A percentile compares a stretch with the other conserved stretches of the same genome.
Evolutionary conservation across 2,329 filamentous ascomycete species (phyloP).

Genomic region (Teratosphaeria destructans): DNA sequence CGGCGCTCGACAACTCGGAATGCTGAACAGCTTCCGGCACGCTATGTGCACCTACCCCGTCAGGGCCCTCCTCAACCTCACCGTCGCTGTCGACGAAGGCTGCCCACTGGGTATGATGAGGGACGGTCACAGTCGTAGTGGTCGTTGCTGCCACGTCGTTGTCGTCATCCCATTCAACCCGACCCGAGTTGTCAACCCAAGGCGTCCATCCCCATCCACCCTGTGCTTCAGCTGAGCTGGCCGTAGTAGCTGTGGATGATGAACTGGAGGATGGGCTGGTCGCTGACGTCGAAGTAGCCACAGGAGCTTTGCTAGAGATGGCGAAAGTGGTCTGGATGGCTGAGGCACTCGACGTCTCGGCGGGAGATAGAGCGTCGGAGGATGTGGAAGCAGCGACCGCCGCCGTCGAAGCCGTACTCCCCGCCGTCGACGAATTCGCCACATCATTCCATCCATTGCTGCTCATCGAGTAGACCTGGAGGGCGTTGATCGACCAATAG

Average conservation of each 20-base stretch:
- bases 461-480: conserved; percentile 28
- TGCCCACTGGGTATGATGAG: neutral
- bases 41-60: neutral
- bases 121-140: neutral
- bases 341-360: neutral
- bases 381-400: neutral
- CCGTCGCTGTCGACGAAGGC: neutral
- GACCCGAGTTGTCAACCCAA: neutral
- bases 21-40: neutral
- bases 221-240: neutral
- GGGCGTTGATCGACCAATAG: conserved; percentile 32
- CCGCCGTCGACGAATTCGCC: neutral
- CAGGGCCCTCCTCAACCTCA: neutral
- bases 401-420: neutral
- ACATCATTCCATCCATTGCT: neutral
- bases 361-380: neutral
- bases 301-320: conserved; percentile 7
- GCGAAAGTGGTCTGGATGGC: conserved; percentile 5
- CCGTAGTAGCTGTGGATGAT: neutral
- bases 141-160: neutral
- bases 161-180: neutral
- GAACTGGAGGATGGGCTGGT: neutral
- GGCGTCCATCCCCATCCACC: neutral
- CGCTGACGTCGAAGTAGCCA: neutral
- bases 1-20: neutral